These are phyloP conservation scores for Arabidopsis arenosa DNA, from an alignment of 345 rosid species.

Conservation along the genomic window DNA sequence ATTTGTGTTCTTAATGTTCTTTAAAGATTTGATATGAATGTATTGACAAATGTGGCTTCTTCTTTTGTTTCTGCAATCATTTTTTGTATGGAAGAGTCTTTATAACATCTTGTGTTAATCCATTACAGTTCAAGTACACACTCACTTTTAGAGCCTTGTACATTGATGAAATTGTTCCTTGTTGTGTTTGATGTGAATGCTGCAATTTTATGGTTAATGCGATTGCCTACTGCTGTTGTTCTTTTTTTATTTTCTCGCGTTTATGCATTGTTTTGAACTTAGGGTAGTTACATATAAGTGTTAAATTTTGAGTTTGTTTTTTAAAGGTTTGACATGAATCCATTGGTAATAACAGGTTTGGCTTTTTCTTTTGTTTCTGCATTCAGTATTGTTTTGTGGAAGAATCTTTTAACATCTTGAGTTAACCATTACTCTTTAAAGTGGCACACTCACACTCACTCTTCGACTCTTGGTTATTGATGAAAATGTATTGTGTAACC, in stretches of 20 bases:
- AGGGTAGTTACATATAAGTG: no score
- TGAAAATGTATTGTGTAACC: slow-evolving; percentile 10
- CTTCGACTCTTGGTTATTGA: not conserved
- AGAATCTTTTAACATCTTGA: not conserved
- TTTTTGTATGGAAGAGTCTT: not conserved
- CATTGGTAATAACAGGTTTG: not conserved
- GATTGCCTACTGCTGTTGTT: no score
- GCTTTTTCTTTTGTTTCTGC: not conserved
- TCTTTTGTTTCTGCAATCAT: slow-evolving; percentile 2
- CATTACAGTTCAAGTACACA: not conserved
- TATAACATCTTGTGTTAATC: not conserved
- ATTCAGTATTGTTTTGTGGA: not conserved
- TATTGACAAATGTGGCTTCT: not conserved
- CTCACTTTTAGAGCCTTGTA: not conserved
- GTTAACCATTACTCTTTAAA: not conserved
- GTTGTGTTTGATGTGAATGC: no score
- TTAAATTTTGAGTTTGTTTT: not conserved
- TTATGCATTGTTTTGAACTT: no score
- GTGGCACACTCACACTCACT: not conserved
- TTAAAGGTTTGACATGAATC: not conserved
- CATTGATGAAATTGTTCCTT: no score
- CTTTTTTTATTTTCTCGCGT: no score
- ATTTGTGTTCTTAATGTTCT: slow-evolving; percentile 6
- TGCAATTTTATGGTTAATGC: no score
- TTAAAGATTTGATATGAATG: not conserved